Evolutionary conservation across 2,329 filamentous ascomycete species (phyloP).

Genomic region (Fusarium sp.): DNA sequence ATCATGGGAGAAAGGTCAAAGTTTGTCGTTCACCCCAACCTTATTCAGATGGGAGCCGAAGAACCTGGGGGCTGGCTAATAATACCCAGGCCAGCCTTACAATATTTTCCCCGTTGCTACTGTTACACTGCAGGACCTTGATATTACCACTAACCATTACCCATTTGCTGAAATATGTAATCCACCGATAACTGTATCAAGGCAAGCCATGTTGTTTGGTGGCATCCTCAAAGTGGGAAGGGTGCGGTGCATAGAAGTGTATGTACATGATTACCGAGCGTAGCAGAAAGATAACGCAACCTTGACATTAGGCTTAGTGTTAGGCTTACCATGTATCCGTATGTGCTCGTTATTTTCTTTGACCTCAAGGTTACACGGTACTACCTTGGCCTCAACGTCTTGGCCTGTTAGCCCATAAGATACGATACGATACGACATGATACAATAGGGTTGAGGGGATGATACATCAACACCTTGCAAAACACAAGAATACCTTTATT

Average conservation of each 20-base stretch:
- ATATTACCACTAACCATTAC: background rate
- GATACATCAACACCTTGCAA: background rate
- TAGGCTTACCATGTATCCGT: background rate
- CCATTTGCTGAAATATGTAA: background rate
- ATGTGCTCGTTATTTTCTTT: background rate
- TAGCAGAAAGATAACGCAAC: background rate
- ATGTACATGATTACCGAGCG: background rate
- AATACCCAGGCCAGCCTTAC: background rate
- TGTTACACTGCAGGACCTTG: background rate
- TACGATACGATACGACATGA: background rate
- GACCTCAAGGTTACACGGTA: background rate
- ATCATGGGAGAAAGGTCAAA: background rate
- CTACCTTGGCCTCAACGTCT: conserved; percentile 4
- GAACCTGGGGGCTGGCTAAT: background rate
- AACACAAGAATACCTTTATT: background rate
- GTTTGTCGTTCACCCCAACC: background rate
- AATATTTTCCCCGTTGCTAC: background rate
- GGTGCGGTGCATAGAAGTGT: background rate
- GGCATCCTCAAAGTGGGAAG: conserved; percentile 19
- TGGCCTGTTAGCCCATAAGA: background rate
- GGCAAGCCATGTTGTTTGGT: background rate
- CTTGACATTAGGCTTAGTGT: background rate
- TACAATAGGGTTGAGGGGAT: background rate
- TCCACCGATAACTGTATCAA: background rate
- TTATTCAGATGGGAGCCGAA: background rate